A percentile compares a stretch with the other conserved stretches of the same genome.
Conservation (phyloP, 1,284 basidiomycete genomes). For the Stereum hirsutum region DNA sequence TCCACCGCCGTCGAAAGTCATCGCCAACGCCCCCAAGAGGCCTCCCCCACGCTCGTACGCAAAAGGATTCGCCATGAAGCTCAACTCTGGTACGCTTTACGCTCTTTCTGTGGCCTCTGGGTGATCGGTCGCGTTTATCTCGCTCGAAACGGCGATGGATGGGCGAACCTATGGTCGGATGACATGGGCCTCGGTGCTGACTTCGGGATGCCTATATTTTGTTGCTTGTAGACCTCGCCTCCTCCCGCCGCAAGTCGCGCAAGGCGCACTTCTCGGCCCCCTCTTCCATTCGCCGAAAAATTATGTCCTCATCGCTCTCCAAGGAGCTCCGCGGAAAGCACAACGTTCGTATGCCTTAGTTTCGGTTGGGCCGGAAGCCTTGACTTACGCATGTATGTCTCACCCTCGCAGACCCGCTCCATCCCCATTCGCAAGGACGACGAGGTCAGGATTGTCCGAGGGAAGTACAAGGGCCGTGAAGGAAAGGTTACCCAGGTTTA, state of each 20-base stretch:
- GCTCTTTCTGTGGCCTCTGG: constrained; percentile 15
- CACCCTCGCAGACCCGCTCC: constrained; percentile 64
- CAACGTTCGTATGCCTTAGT: constrained; percentile 54
- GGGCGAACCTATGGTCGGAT: constrained; percentile 33
- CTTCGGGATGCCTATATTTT: constrained; percentile 13
- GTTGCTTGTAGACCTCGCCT: constrained; percentile 58
- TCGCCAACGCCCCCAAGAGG: constrained; percentile 54
- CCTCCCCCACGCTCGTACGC: too few species aligned
- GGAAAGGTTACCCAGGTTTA: constrained; percentile 97
- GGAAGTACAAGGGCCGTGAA: constrained; percentile 97
- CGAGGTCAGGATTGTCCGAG: constrained; percentile 94
- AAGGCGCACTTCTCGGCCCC: constrained; percentile 95
- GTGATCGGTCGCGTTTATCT: constrained; percentile 16
- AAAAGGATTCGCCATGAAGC: constrained; percentile 76
- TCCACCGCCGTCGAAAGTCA: constrained; percentile 24
- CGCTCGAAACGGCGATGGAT: constrained; percentile 44
- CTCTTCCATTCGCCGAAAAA: constrained; percentile 91
- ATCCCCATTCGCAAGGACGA: constrained; percentile 97
- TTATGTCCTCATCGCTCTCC: constrained; percentile 93
- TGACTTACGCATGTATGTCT: constrained; percentile 6
- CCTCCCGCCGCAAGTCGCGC: constrained; percentile 91
- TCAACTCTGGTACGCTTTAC: constrained; percentile 48
- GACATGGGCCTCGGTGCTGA: constrained; percentile 22
- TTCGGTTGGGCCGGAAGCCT: too few species aligned
- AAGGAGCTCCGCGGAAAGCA: constrained; percentile 94